phyloP scores from a whole-genome alignment of 2,329 filamentous ascomycete species.

The Stachybotrys chartarum region DNA sequence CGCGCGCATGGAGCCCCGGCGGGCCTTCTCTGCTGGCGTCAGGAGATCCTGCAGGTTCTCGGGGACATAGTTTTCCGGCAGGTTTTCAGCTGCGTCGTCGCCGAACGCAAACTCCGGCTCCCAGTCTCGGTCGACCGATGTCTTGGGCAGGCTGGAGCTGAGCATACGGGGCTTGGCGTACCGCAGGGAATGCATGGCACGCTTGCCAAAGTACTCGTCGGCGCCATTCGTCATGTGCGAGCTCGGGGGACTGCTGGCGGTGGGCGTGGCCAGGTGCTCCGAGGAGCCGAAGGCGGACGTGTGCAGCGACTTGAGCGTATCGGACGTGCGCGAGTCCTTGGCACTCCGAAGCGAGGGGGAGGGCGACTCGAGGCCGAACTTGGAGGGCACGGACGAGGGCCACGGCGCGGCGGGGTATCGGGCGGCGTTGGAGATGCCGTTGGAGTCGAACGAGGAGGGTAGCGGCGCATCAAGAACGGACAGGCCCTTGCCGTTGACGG shows the following conservation, averaged over 20 bases:
- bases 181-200: slow-evolving; percentile 63
- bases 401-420: slow-evolving; percentile 72
- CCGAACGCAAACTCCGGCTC: slow-evolving; percentile 63
- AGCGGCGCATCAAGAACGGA: slow-evolving; percentile 90
- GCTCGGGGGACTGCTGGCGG: slow-evolving; percentile 40
- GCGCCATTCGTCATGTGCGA: slow-evolving; percentile 39
- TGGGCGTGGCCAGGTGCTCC: slow-evolving; percentile 49
- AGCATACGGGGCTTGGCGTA: slow-evolving; percentile 61
- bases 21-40: slow-evolving; percentile 60
- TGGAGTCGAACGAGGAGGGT: slow-evolving; percentile 92
- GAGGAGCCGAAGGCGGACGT: slow-evolving; percentile 61
- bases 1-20: slow-evolving; percentile 51
- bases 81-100: slow-evolving; percentile 60
- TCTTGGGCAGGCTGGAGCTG: slow-evolving; percentile 62
- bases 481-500: slow-evolving; percentile 62
- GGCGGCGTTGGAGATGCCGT: slow-evolving; percentile 87
- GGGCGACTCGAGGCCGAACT: slow-evolving; percentile 83
- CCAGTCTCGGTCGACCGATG: slow-evolving; percentile 57
- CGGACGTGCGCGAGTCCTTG: slow-evolving; percentile 53
- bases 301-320: slow-evolving; percentile 57
- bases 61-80: slow-evolving; percentile 58
- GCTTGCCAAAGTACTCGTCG: slow-evolving; percentile 61
- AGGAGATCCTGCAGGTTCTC: slow-evolving; percentile 59
- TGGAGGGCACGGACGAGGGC: slow-evolving; percentile 85
- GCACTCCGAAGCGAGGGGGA: slow-evolving; percentile 63